phyloP scores from a whole-genome alignment of 768 basidiomycete species.

The Boletus bicolor region DNA sequence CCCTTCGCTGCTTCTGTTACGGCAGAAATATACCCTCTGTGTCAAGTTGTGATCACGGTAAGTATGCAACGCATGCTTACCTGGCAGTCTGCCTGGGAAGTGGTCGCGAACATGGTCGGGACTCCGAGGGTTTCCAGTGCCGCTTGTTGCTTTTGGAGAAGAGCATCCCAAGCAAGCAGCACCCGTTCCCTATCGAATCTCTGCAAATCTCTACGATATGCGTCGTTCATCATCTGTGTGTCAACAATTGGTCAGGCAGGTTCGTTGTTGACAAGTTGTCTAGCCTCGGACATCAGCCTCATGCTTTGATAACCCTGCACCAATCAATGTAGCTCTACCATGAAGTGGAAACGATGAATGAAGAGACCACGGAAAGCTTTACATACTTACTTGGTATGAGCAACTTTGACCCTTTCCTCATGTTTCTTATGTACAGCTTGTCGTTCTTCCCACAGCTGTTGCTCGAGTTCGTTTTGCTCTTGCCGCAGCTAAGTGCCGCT shows the following conservation, averaged over 20 bases:
- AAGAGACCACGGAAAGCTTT: background rate
- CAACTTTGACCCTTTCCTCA: conserved; percentile 67
- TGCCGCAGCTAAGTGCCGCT: conserved; percentile 52
- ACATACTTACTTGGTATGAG: conserved; percentile 56
- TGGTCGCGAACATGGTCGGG: conserved; percentile 68
- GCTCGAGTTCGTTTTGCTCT: conserved; percentile 70
- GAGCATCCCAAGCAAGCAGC: conserved; percentile 72
- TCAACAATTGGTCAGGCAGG: conserved; percentile 16
- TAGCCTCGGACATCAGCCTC: conserved; percentile 43
- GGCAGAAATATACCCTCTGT: background rate
- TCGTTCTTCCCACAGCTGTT: conserved; percentile 65
- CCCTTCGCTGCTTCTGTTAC: conserved; percentile 60
- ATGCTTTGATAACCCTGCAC: conserved; percentile 60
- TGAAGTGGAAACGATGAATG: conserved; percentile 1
- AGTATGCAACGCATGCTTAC: conserved; percentile 35
- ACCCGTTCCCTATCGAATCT: conserved; percentile 70
- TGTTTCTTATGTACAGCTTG: conserved; percentile 58
- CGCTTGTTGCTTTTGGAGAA: conserved; percentile 68
- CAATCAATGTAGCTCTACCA: conserved; percentile 64
- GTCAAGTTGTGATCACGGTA: background rate
- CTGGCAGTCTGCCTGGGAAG: conserved; percentile 48
- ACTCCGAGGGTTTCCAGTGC: conserved; percentile 57
- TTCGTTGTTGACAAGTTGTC: conserved; percentile 1
- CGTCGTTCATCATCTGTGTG: conserved; percentile 59
- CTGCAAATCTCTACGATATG: conserved; percentile 60